Percentiles rank a stretch among this genome's conserved stretches.
Conservation (phyloP, 2,329 filamentous ascomycete species). For the Alternaria burnsii region DNA sequence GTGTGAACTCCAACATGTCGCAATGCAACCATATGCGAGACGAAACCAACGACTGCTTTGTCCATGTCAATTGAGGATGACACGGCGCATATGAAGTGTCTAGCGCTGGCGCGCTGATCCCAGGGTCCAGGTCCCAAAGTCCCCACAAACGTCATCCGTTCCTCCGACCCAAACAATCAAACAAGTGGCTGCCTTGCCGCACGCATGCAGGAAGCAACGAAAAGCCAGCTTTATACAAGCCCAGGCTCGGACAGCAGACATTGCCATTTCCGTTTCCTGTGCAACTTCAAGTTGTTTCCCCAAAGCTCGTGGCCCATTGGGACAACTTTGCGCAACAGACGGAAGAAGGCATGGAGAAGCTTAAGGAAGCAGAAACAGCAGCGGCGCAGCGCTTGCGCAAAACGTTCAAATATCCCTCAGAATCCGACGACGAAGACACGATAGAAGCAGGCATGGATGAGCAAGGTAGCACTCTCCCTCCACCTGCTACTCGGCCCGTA, state of each 20-base stretch:
- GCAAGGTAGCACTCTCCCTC: conserved; percentile 64
- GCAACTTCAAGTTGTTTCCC: background rate
- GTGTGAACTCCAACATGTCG: no score
- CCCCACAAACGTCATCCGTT: conserved; percentile 30
- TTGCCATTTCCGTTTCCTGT: background rate
- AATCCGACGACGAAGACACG: conserved; percentile 62
- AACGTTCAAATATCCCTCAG: conserved; percentile 77
- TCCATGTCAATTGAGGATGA: background rate
- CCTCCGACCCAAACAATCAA: conserved; percentile 6
- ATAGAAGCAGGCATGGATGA: conserved; percentile 75
- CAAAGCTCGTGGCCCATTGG: background rate
- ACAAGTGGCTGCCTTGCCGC: conserved; percentile 9
- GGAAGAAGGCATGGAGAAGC: conserved; percentile 11
- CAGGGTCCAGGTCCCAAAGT: background rate
- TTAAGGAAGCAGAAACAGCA: conserved; percentile 13
- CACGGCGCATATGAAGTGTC: background rate
- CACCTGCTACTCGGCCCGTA: background rate
- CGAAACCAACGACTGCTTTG: no score
- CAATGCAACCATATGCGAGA: no score
- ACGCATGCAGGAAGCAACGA: conserved; percentile 11
- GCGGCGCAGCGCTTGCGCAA: conserved; percentile 72
- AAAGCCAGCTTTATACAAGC: conserved; percentile 15
- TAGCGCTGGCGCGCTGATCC: conserved; percentile 13
- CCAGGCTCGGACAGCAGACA: background rate
- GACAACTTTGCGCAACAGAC: background rate